Base-by-base conservation (phyloP, 306 rosid genomes). In the Cyclanthera cordifolia region DNA sequence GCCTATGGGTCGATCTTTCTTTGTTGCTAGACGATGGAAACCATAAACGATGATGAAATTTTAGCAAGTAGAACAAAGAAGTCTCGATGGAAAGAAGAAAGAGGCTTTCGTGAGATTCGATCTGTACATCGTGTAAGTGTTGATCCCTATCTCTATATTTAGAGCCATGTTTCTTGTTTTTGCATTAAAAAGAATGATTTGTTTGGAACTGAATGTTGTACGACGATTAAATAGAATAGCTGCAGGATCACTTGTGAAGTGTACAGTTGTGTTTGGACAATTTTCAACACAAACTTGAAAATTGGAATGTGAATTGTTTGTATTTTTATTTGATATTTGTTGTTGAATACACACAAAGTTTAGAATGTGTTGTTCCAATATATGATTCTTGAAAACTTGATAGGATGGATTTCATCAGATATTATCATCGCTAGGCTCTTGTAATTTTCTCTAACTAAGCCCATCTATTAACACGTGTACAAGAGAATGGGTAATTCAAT, bases 261-360 rank as follows among this genome's bases (percentile, higher is more conserved):
- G 69, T 64, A 64, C 70, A 64, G 70, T 64, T 27, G 23, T 60
- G 51, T 41, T 15, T 7, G 51, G 49, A 32, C 41, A 34, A 34
- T 34, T 34, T 34, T 34, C 41, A 34, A 34, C 41, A 34, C 41
- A 34, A 34, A 2, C 41, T 34, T 34, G 50, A 15, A 46, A 13
- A 46, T 39, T 41, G 17, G 54, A 65, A 65, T 25, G 53, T 65
- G 51, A 23, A 65, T 65, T 65, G 53, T n/a, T n/a, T n/a, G n/a
- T n/a, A n/a, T n/a, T n/a, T n/a, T n/a, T n/a, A n/a, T n/a, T n/a
- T n/a, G n/a, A n/a, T 65, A 45, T 65, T 65, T 65, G 1, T 65
- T 23, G 16, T 65, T 45, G 39, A 21, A 24, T 43, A 45, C 51
- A 45, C 39, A 65, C 2, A 4, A 4, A 23, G 16, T 24, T 41